phyloP scores from a whole-genome alignment of 2,329 filamentous ascomycete species.

The Seiridium cupressi region DNA sequence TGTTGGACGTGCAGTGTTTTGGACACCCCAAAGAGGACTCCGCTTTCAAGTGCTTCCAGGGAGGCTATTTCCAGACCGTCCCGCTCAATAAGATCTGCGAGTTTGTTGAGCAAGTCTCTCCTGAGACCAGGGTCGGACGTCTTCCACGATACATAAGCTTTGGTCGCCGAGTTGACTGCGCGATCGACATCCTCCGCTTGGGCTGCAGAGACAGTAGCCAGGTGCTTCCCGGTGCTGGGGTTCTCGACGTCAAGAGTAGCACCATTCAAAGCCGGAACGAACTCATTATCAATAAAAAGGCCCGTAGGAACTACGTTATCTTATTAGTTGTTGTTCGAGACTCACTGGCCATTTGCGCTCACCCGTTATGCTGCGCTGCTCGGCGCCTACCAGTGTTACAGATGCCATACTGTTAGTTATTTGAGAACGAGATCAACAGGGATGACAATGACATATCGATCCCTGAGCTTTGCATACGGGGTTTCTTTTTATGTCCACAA shows the following conservation, averaged over 20 bases:
- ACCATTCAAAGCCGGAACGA: background rate
- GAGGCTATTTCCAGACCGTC: background rate
- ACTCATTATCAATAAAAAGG: background rate
- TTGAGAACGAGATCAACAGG: background rate
- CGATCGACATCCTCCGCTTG: background rate
- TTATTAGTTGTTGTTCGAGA: background rate
- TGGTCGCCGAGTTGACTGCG: background rate
- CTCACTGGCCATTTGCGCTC: background rate
- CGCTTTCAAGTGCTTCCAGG: constrained; percentile 38
- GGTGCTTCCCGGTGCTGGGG: background rate
- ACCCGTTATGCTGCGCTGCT: background rate
- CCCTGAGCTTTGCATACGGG: too few relatives aligned
- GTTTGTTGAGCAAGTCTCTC: background rate
- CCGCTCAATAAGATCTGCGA: background rate
- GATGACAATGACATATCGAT: background rate
- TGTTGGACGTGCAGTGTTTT: constrained; percentile 48
- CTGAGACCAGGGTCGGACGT: background rate
- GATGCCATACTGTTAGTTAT: background rate
- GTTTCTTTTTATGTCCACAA: background rate
- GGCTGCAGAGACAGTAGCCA: background rate
- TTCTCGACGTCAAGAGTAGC: background rate
- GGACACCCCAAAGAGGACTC: constrained; percentile 49
- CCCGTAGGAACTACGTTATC: background rate
- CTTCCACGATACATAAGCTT: background rate
- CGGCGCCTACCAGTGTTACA: background rate